A percentile compares a stretch with the other conserved stretches of the same genome.
phyloP scores from a whole-genome alignment of 2,329 filamentous ascomycete species.

The Venturia aucupariae region DNA sequence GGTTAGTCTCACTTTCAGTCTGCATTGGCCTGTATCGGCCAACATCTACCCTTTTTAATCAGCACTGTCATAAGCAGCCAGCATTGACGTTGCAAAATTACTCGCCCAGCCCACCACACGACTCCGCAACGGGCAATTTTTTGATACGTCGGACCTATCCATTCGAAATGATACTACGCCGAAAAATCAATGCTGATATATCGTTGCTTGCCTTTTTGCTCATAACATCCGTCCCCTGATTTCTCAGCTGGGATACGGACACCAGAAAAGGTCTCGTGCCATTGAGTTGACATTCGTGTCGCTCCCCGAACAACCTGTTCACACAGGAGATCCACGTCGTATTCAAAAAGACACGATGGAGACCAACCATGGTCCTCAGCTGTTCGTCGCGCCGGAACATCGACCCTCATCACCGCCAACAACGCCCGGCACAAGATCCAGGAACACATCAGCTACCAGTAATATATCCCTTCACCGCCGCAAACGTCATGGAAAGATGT shows the following conservation, averaged over 20 bases:
- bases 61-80: background rate
- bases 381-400: slow-evolving; percentile 11
- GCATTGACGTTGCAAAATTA: background rate
- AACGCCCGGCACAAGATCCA: slow-evolving; percentile 7
- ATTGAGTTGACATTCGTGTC: background rate
- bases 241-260: slow-evolving; percentile 3
- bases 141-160: slow-evolving; percentile 1
- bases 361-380: background rate
- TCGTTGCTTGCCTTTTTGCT: slow-evolving; percentile 6
- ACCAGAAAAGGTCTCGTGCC: background rate
- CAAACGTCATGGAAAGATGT: slow-evolving; percentile 23
- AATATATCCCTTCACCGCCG: background rate
- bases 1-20: slow-evolving; percentile 6
- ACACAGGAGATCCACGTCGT: background rate
- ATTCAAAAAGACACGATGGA: slow-evolving; percentile 9
- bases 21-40: slow-evolving; percentile 1
- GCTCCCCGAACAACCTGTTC: background rate
- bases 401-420: slow-evolving; percentile 11
- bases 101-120: background rate
- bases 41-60: background rate
- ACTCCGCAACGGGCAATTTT: background rate
- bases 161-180: slow-evolving; percentile 33
- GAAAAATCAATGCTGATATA: slow-evolving; percentile 19
- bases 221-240: slow-evolving; percentile 11
- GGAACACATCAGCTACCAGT: slow-evolving; percentile 6